phyloP scores from a whole-genome alignment of 2,329 filamentous ascomycete genomes.

The Monosporascus ibericus region DNA sequence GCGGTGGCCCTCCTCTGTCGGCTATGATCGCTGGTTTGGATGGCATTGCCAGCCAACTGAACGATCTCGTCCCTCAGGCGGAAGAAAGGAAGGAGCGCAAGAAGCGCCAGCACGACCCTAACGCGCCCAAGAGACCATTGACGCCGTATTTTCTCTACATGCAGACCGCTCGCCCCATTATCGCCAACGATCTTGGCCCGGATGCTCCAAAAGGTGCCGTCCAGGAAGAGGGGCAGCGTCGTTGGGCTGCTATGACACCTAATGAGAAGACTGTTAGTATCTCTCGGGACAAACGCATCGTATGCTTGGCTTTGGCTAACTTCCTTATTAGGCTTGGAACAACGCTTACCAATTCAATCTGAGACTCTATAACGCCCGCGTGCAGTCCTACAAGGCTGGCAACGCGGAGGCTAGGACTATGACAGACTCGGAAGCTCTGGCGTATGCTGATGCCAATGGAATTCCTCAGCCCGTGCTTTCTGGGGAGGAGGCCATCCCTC shows the following conservation, averaged over 20 bases:
- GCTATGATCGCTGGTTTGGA: slow-evolving; percentile 46
- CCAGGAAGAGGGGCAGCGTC: slow-evolving; percentile 76
- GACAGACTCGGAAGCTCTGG: slow-evolving; percentile 53
- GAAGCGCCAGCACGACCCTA: slow-evolving; percentile 81
- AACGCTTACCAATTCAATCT: slow-evolving; percentile 63
- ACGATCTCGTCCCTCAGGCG: slow-evolving; percentile 41
- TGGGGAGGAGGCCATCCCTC: slow-evolving; percentile 31
- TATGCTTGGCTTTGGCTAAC: slow-evolving; percentile 9
- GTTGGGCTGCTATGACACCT: slow-evolving; percentile 74
- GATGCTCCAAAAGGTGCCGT: slow-evolving; percentile 79
- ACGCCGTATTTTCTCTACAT: slow-evolving; percentile 96
- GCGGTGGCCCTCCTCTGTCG: slow-evolving; percentile 29
- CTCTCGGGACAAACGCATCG: background rate
- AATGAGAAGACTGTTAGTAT: slow-evolving; percentile 58
- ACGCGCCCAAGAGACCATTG: slow-evolving; percentile 87
- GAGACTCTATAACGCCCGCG: slow-evolving; percentile 58
- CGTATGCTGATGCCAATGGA: slow-evolving; percentile 53
- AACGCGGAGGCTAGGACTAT: slow-evolving; percentile 55
- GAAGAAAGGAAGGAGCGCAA: slow-evolving; percentile 83
- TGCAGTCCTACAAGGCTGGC: slow-evolving; percentile 58
- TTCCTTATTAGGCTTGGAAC: slow-evolving; percentile 46
- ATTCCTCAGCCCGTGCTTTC: slow-evolving; percentile 48
- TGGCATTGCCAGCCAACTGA: slow-evolving; percentile 39
- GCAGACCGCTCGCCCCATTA: slow-evolving; percentile 77
- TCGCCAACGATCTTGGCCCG: slow-evolving; percentile 71